Percentiles rank a stretch among this genome's conserved stretches.
Conservation (phyloP, 192 early-diverging fungal species). For the Blastocladiella britannica region DNA sequence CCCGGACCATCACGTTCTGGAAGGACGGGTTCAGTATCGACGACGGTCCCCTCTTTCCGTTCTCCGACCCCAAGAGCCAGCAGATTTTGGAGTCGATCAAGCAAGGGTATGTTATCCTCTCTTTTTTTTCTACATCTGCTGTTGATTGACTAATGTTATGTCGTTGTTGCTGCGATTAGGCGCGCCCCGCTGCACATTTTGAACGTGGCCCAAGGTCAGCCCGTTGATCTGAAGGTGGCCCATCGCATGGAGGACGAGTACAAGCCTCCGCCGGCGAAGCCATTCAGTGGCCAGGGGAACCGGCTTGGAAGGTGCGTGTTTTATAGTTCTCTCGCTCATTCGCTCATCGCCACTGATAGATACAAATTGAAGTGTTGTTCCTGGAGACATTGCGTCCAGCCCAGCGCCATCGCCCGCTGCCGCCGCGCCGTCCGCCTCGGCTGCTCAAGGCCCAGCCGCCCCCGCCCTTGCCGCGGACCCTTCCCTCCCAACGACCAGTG, state of each 20-base stretch:
- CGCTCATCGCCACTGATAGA: not conserved
- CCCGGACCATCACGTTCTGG: slow-evolving; percentile 79
- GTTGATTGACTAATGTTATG: not conserved
- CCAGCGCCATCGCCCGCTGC: slow-evolving; percentile 3
- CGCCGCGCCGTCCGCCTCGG: slow-evolving; percentile 7
- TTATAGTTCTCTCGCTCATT: not conserved
- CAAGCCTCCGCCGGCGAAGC: slow-evolving; percentile 45
- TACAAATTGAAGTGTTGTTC: too few species aligned
- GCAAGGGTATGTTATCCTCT: slow-evolving; percentile 37
- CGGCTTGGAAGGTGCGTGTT: slow-evolving; percentile 38
- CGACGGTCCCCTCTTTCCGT: slow-evolving; percentile 68
- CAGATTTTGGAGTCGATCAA: slow-evolving; percentile 71
- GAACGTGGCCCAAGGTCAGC: slow-evolving; percentile 72
- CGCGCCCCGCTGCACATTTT: slow-evolving; percentile 69
- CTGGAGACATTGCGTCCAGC: slow-evolving; percentile 1
- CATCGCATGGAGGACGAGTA: slow-evolving; percentile 73
- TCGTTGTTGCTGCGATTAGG: slow-evolving; percentile 14
- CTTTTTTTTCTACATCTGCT: slow-evolving; percentile 4
- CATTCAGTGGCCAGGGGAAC: slow-evolving; percentile 61
- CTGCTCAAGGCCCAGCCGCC: not conserved
- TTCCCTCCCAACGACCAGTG: slow-evolving; percentile 50
- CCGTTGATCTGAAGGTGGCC: slow-evolving; percentile 68
- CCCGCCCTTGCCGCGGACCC: slow-evolving; percentile 39
- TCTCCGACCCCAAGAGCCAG: slow-evolving; percentile 70
- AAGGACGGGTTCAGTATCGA: slow-evolving; percentile 87